Evolutionary conservation across 495 filamentous ascomycete genomes (phyloP), one percentile per base, ranked within the genome.

Genomic region (Elasticomyces elasticus): DNA sequence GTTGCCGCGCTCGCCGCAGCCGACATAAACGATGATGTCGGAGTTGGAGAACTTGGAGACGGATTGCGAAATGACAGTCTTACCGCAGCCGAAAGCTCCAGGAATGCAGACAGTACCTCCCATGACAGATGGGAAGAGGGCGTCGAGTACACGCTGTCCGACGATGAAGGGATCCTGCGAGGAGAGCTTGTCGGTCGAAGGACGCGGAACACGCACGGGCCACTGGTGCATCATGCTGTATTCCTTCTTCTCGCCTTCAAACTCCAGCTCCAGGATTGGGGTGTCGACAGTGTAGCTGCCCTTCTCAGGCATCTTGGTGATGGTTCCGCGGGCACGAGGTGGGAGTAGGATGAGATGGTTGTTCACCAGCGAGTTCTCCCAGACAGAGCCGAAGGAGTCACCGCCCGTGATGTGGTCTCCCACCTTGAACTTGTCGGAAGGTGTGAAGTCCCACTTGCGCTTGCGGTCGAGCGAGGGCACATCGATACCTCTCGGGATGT

Each of bases 1-100:
- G 67, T 97, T 99, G 62, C 92, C 92, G 56, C 92, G 89, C 76
- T 99, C 92, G 64, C 92, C 92, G 66, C 94, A 95, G 15, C 92
- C 92, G 58, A 99, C 92, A 69, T 99, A 97, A 62, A 99, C 85
- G 60, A 99, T 97, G 66, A 95, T 88, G 70, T 99, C 94, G 67
- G 85, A 90, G 80, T 99, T 99, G 54, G 92, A 99, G 76, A 96
- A 99, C 70, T 99, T 99, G 67, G 92, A 97, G 55, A 99, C 84
- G 55, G 84, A 88, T 74, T 99, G 94, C 61, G 84, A 89, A 72
- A 99, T 99, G 69, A 99, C 92, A 56, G 92, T 99, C 81, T 99
- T 99, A 62, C 92, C 92, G 67, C 94, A 99, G 59, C 92, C 94
- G 69, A 99, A 99, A 69, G 92, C 92, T 65, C 92, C 94, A 12